Percentiles rank a stretch among this genome's conserved stretches.
Evolutionary conservation across 495 filamentous ascomycete species (phyloP).

Genomic region (Penicillium canariense): DNA sequence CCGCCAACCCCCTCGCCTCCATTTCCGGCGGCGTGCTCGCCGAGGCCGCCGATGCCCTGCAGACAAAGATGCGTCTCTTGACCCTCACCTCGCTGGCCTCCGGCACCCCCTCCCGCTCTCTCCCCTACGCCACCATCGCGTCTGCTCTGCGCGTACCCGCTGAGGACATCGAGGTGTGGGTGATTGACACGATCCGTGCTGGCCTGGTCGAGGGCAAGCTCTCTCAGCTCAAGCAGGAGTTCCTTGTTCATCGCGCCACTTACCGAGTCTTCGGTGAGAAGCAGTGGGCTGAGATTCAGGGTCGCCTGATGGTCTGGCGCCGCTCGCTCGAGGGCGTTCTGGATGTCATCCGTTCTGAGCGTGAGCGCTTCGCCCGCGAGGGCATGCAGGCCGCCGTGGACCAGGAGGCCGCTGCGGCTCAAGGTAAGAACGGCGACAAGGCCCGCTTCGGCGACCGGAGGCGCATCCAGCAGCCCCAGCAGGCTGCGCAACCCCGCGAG

Average conservation of each 20-base stretch:
- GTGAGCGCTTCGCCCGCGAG: slow-evolving; percentile 59
- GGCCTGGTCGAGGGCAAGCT: slow-evolving; percentile 93
- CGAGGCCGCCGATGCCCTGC: slow-evolving; percentile 72
- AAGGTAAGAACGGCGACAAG: slow-evolving; percentile 32
- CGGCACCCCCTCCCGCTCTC: slow-evolving; percentile 71
- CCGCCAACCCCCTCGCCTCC: slow-evolving; percentile 39
- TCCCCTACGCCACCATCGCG: slow-evolving; percentile 80
- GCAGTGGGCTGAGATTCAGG: slow-evolving; percentile 94
- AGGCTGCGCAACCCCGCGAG: slow-evolving; percentile 30
- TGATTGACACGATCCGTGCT: slow-evolving; percentile 95
- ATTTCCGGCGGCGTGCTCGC: slow-evolving; percentile 47
- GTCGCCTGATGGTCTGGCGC: slow-evolving; percentile 86
- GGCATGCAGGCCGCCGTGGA: slow-evolving; percentile 37
- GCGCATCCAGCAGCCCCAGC: slow-evolving; percentile 30
- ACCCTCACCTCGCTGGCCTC: slow-evolving; percentile 89
- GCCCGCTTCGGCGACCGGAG: slow-evolving; percentile 35
- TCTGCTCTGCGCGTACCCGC: slow-evolving; percentile 74
- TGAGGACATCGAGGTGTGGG: slow-evolving; percentile 93
- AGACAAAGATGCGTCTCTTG: slow-evolving; percentile 91
- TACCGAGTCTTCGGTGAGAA: slow-evolving; percentile 96
- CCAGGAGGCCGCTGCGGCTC: slow-evolving; percentile 28
- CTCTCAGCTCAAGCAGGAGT: slow-evolving; percentile 83
- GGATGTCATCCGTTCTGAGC: slow-evolving; percentile 70
- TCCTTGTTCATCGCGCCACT: slow-evolving; percentile 89
- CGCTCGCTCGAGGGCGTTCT: slow-evolving; percentile 71